These are phyloP conservation scores for Ceratocystis colombiana DNA, from an alignment of 2,329 filamentous ascomycete species.

Conservation along the genomic window DNA sequence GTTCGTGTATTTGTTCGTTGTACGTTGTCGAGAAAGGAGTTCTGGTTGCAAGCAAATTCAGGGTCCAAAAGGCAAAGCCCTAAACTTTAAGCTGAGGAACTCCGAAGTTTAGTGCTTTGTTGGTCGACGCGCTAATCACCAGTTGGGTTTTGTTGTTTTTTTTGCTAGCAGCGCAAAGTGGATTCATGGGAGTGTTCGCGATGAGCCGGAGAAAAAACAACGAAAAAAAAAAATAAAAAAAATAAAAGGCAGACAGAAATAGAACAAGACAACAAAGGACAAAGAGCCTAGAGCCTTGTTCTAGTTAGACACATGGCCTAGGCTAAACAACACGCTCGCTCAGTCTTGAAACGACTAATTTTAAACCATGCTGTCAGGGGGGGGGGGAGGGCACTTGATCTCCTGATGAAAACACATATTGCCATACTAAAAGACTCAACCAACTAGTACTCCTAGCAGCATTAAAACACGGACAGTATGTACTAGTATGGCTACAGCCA, in stretches of 20 bases:
- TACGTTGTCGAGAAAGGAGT: conserved; percentile 3
- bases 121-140: neutral
- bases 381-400: neutral
- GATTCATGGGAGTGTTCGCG: conserved; percentile 1
- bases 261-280: neutral
- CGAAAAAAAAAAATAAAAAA: neutral
- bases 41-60: neutral
- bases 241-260: neutral
- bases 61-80: neutral
- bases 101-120: neutral
- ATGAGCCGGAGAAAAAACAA: neutral
- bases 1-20: neutral
- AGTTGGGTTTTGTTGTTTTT: neutral
- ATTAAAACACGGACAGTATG: too few relatives aligned
- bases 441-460: too few relatives aligned
- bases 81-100: conserved; percentile 5
- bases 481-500: neutral
- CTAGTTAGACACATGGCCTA: neutral
- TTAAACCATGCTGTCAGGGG: conserved; percentile 3
- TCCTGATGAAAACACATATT: neutral
- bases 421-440: neutral
- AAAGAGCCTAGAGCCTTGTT: neutral
- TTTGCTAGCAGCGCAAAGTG: neutral
- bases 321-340: neutral
- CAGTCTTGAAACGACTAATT: conserved; percentile 4